Base-by-base conservation (phyloP, 345 rosid genomes). In the Euphorbia tirucalli region DNA sequence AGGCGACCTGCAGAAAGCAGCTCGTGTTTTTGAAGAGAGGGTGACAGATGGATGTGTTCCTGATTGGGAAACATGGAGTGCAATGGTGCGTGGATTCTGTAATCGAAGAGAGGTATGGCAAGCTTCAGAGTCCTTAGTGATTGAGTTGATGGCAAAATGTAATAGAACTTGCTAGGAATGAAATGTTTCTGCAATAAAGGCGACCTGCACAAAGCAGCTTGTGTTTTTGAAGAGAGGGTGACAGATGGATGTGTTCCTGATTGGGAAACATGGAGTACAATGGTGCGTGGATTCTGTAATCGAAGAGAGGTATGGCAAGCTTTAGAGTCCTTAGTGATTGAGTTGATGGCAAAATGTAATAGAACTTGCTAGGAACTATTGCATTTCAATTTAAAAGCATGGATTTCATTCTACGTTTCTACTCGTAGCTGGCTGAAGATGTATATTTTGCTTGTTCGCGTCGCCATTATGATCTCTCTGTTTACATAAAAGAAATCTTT, bases 11-110 rank as follows among this genome's bases (percentile, higher is more conserved):
- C 79, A 85, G n/a, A 90, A 86, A 81, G 90, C 84, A 62, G 77
- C 77, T 76, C 85, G 78, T 30, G 73, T 90, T 78, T 68, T 89
- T n/a, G 79, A 90, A 39, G 95, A 92, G 72, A 87, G 89, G 90
- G 79, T 85, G 43, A 27, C 32, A 60, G 97, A 94, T 74, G 97
- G 97, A 55, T 87, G 90, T 70, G 73, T 79, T 56, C 90, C 92
- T 30, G 82, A 77, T 11, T 75, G 74, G 77, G 89, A 77, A 77
- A 83, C 71, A 39, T 92, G 96, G 98, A 77, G 41, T 61, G 61
- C 67, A 49, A 55, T 90, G 32, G 30, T 89, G 68, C 61, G 73
- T 60, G 83, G 82, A 71, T 82, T 87, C 66, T 82, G 82, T 82
- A 87, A 69, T 65, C 31, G 61, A 32, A 69, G 75, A 59, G 59